These are phyloP conservation scores for Chlorella sp. DNA, from an alignment of 139 green algal genomes.

Conservation along the genomic window DNA sequence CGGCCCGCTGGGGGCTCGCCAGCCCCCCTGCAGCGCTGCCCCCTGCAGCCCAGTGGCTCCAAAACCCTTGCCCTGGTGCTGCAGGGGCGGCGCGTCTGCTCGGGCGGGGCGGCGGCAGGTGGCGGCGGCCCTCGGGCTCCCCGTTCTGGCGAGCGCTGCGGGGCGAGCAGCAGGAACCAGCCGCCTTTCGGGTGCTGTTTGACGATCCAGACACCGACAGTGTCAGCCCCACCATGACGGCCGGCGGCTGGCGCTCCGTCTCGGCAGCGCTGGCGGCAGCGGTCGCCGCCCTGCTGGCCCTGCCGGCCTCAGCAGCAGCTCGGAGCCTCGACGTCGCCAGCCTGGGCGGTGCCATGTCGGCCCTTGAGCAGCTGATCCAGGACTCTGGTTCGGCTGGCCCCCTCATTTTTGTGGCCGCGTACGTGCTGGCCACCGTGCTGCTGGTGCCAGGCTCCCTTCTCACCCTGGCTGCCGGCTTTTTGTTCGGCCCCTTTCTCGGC, in stretches of 20 bases:
- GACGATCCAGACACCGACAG: not conserved
- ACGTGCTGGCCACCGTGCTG: constrained; percentile 68
- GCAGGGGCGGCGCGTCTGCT: too few relatives aligned
- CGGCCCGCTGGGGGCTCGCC: too few relatives aligned
- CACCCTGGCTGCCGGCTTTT: constrained; percentile 75
- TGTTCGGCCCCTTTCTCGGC: constrained; percentile 75
- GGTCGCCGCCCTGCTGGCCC: too few relatives aligned
- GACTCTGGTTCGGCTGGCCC: constrained; percentile 49
- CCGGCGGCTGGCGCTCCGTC: not conserved
- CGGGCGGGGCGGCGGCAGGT: too few relatives aligned
- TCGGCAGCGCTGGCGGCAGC: not conserved
- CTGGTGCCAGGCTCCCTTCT: constrained; percentile 77
- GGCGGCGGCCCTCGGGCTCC: too few relatives aligned
- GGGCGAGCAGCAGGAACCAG: not conserved
- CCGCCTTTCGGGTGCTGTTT: too few relatives aligned
- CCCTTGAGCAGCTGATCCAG: constrained; percentile 22
- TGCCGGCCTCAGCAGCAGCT: not conserved
- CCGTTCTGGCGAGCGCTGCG: too few relatives aligned
- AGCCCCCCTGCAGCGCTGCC: too few relatives aligned
- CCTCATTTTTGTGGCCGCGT: constrained; percentile 64
- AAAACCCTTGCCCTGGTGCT: too few relatives aligned
- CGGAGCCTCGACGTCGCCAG: not conserved
- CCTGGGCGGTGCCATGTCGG: not conserved
- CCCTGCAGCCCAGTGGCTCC: too few relatives aligned
- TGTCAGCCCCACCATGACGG: not conserved